Percentiles rank a stretch among this genome's conserved stretches.
Evolutionary conservation across 495 filamentous ascomycete genomes (phyloP).

Genomic region (Penicillium bovifimosum): DNA sequence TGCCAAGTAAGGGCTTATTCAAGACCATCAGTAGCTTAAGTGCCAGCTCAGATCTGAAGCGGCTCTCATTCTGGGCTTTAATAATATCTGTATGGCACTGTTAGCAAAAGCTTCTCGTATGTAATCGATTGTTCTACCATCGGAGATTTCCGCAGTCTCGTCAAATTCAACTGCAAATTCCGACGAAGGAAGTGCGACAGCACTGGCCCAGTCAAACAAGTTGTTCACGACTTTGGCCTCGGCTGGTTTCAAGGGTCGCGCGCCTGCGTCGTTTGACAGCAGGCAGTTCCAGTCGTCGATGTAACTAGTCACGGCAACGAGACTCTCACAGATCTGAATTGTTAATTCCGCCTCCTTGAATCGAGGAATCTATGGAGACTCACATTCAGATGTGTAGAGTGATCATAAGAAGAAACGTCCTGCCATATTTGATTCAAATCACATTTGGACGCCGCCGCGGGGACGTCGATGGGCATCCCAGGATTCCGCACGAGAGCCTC

Average conservation of each 20-base stretch:
- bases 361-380: not conserved
- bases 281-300: constrained; percentile 16
- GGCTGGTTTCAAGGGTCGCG: constrained; percentile 11
- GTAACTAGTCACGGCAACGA: constrained; percentile 25
- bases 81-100: constrained; percentile 12
- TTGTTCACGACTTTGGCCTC: constrained; percentile 26
- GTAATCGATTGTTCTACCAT: not conserved
- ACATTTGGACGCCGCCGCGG: not conserved
- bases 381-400: constrained; percentile 21
- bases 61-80: constrained; percentile 17
- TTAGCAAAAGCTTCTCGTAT: not conserved
- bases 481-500: constrained; percentile 18
- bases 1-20: constrained; percentile 9
- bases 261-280: constrained; percentile 11
- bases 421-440: constrained; percentile 28
- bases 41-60: constrained; percentile 23
- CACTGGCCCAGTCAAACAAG: constrained; percentile 35
- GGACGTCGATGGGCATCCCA: constrained; percentile 2
- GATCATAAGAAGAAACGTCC: constrained; percentile 24
- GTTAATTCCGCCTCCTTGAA: not conserved
- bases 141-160: constrained; percentile 23
- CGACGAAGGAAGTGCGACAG: constrained; percentile 28
- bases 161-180: constrained; percentile 30
- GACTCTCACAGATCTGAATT: constrained; percentile 26
- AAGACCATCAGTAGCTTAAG: constrained; percentile 22